phyloP scores from a whole-genome alignment of 352 stramenopile species.

The Globisporangium spinosum region DNA sequence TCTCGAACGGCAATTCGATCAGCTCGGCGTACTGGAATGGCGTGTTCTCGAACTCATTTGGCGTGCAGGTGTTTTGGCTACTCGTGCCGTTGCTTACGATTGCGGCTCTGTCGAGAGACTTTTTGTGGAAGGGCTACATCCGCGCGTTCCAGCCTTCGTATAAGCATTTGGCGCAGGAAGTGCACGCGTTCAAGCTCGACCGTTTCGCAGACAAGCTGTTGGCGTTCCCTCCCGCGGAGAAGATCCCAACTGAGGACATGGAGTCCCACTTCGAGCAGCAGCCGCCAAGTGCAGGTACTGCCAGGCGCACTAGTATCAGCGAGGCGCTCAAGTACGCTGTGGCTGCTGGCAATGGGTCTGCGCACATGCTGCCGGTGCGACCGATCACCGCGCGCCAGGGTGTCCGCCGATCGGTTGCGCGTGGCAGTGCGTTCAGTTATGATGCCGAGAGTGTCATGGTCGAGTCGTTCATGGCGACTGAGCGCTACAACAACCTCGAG shows the following conservation, averaged over 20 bases:
- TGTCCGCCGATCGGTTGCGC: constrained; percentile 33
- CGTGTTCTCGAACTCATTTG: constrained; percentile 72
- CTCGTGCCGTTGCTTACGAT: constrained; percentile 71
- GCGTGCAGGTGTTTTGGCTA: constrained; percentile 69
- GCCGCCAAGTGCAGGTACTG: neutral
- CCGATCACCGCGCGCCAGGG: constrained; percentile 26
- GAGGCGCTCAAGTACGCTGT: constrained; percentile 25
- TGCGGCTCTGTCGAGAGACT: constrained; percentile 65
- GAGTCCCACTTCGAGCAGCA: constrained; percentile 22
- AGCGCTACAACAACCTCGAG: constrained; percentile 48
- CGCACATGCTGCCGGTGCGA: constrained; percentile 22
- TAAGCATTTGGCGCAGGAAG: constrained; percentile 84
- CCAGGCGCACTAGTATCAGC: constrained; percentile 3
- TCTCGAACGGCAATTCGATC: constrained; percentile 66
- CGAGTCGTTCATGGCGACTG: constrained; percentile 82
- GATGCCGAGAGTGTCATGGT: constrained; percentile 88
- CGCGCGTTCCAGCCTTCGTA: constrained; percentile 80
- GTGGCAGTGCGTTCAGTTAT: constrained; percentile 86
- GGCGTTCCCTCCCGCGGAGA: constrained; percentile 73
- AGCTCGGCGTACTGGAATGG: constrained; percentile 84
- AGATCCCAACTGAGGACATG: constrained; percentile 48
- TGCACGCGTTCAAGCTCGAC: constrained; percentile 58
- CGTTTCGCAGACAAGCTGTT: constrained; percentile 68
- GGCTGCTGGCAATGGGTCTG: neutral
- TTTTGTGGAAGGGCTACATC: constrained; percentile 81